A percentile compares a stretch with the other conserved stretches of the same genome.
phyloP scores from a whole-genome alignment of 768 basidiomycete species.

The Trametes coccinea region DNA sequence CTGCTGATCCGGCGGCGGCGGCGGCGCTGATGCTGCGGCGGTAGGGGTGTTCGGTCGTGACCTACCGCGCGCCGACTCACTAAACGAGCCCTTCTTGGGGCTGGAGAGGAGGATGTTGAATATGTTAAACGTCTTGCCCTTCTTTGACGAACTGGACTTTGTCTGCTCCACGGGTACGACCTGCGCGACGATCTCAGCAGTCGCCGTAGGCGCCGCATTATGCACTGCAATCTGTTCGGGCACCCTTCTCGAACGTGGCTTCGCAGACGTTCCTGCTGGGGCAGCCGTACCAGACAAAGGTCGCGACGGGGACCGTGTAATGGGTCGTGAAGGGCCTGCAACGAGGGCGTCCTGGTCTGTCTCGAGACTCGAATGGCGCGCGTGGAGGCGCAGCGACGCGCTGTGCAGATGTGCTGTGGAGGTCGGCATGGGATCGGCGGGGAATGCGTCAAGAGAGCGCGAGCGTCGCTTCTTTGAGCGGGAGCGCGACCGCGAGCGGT shows the following conservation, averaged over 20 bases:
- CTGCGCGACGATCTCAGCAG: constrained; percentile 27
- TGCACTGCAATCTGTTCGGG: constrained; percentile 13
- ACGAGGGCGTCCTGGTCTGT: constrained; percentile 21
- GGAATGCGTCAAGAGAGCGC: constrained; percentile 28
- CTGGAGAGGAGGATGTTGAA: constrained; percentile 29
- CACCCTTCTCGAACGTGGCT: constrained; percentile 36
- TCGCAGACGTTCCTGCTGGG: constrained; percentile 60
- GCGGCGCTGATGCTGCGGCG: constrained; percentile 5
- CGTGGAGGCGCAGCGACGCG: constrained; percentile 27
- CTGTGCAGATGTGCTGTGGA: constrained; percentile 10
- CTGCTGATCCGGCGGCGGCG: neutral
- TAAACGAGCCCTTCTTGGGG: constrained; percentile 26
- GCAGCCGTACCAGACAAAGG: constrained; percentile 68
- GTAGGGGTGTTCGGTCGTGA: constrained; percentile 23
- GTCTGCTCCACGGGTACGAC: constrained; percentile 23
- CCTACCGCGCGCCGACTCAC: constrained; percentile 23
- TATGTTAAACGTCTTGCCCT: constrained; percentile 30
- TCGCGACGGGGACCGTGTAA: constrained; percentile 50
- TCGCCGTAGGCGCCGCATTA: constrained; percentile 1
- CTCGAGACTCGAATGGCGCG: constrained; percentile 26
- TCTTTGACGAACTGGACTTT: constrained; percentile 21
- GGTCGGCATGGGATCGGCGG: constrained; percentile 26
- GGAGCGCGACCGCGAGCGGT: constrained; percentile 57
- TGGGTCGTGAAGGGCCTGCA: constrained; percentile 43
- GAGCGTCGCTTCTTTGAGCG: constrained; percentile 37